Evolutionary conservation across 495 filamentous ascomycete genomes (phyloP).

Genomic region (Aspergillus kassunensis): DNA sequence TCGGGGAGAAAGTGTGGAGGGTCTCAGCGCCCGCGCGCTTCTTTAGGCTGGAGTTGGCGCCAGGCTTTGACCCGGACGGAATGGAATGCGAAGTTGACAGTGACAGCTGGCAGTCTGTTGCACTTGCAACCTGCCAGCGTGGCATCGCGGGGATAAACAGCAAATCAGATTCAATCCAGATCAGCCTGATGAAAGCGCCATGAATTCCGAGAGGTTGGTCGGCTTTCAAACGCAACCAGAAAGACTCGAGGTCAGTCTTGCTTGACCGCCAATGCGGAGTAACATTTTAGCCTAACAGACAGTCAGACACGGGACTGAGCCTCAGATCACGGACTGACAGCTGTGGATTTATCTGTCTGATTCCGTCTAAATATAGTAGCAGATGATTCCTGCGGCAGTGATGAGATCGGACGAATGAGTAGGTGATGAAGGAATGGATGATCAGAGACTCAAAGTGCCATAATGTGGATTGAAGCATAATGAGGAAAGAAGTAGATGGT

Average conservation of each 20-base stretch:
- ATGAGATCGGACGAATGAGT: no score
- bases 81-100: background rate
- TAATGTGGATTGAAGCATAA: no score
- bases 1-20: background rate
- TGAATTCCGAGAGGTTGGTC: conserved; percentile 3
- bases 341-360: no score
- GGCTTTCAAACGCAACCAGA: background rate
- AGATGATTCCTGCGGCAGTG: no score
- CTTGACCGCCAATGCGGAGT: conserved; percentile 12
- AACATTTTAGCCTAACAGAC: background rate
- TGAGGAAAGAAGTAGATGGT: no score
- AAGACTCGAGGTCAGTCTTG: no score
- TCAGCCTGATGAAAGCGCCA: background rate
- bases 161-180: conserved; percentile 1
- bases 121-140: conserved; percentile 17
- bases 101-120: conserved; percentile 21
- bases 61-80: conserved; percentile 15
- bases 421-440: no score
- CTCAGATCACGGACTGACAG: background rate
- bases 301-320: conserved; percentile 1
- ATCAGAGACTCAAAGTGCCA: no score
- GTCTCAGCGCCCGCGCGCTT: conserved; percentile 17
- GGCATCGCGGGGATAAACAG: conserved; percentile 15
- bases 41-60: conserved; percentile 16
- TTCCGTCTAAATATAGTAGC: no score